phyloP scores from a whole-genome alignment of 768 basidiomycete species.

The Candolleomyces eurysporus region DNA sequence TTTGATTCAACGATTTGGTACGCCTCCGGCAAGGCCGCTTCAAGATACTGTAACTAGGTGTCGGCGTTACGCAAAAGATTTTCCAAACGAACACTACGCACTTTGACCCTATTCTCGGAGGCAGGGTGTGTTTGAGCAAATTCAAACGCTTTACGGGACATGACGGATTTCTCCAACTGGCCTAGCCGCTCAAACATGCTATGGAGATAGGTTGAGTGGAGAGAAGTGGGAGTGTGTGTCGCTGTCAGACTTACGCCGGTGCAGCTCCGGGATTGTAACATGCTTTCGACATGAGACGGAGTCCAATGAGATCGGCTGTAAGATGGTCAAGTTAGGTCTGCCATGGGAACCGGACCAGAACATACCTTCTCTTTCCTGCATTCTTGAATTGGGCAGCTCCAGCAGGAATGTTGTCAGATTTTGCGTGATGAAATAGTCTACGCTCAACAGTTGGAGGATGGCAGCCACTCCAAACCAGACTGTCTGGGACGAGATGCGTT shows the following conservation, averaged over 20 bases:
- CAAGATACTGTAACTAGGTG: constrained; percentile 39
- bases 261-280: constrained; percentile 85
- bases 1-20: constrained; percentile 53
- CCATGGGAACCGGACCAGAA: neutral
- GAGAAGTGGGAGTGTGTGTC: neutral
- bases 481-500: constrained; percentile 48
- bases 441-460: constrained; percentile 47
- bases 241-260: constrained; percentile 56
- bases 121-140: constrained; percentile 85
- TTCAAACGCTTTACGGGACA: constrained; percentile 30
- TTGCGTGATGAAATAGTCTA: constrained; percentile 53
- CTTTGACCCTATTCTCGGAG: constrained; percentile 69
- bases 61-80: neutral
- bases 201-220: neutral
- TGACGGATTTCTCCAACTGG: constrained; percentile 46
- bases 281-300: constrained; percentile 75
- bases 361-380: constrained; percentile 77
- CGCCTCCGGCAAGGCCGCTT: constrained; percentile 56
- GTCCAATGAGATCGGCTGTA: constrained; percentile 82
- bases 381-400: constrained; percentile 81
- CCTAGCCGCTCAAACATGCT: constrained; percentile 76
- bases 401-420: constrained; percentile 50
- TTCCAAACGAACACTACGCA: constrained; percentile 25
- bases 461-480: constrained; percentile 40
- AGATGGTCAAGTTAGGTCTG: neutral